Conservation (phyloP, 1,284 basidiomycete genomes). For the Ceratobasidium sp. region DNA sequence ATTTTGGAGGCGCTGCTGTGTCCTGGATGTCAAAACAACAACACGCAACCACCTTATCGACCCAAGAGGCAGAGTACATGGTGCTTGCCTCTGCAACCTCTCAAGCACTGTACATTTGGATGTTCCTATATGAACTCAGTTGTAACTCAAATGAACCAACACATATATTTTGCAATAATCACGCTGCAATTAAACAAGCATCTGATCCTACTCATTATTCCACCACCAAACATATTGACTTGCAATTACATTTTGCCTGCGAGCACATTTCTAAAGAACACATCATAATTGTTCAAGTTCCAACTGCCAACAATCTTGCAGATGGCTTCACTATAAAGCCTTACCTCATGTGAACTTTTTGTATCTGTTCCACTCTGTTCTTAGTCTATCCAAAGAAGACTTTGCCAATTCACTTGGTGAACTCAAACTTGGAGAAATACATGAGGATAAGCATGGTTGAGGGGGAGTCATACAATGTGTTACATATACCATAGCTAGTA, state of each 20-base stretch:
- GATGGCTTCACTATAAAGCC: constrained; percentile 52
- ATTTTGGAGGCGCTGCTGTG: constrained; percentile 54
- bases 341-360: background rate
- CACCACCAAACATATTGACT: constrained; percentile 55
- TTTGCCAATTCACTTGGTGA: background rate
- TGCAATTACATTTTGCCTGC: constrained; percentile 52
- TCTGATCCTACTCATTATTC: constrained; percentile 50
- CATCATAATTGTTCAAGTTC: constrained; percentile 46
- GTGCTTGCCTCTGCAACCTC: constrained; percentile 53
- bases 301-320: constrained; percentile 48
- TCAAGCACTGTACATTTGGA: constrained; percentile 53
- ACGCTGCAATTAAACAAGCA: constrained; percentile 51
- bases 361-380: constrained; percentile 1
- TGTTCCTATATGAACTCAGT: constrained; percentile 52
- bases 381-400: background rate
- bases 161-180: constrained; percentile 54
- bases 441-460: background rate
- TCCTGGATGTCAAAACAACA: constrained; percentile 61
- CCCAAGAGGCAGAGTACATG: constrained; percentile 59
- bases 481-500: too few species aligned
- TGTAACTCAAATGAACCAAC: constrained; percentile 43
- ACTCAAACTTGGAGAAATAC: background rate
- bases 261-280: constrained; percentile 46
- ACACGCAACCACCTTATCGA: constrained; percentile 56
- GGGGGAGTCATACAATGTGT: background rate